Conservation (phyloP, 2,329 filamentous ascomycete species). For the Corynespora cassiicola region DNA sequence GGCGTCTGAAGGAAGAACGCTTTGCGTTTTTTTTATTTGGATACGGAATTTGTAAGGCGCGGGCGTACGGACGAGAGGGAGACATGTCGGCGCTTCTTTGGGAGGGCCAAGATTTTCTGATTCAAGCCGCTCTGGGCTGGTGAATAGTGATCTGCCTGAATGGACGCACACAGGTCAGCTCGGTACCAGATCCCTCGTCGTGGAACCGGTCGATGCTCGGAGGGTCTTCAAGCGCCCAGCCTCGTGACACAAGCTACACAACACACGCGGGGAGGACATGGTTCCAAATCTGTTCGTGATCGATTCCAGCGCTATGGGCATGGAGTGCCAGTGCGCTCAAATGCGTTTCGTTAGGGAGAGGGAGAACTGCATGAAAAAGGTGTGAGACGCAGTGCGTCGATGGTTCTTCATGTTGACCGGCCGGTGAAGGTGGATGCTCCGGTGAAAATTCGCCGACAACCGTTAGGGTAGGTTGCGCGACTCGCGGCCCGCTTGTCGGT, state of each 20-base stretch:
- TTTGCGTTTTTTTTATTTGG: not conserved
- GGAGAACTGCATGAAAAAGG: not conserved
- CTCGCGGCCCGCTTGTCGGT: constrained; percentile 3
- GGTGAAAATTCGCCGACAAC: constrained; percentile 1
- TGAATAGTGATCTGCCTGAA: too few species aligned
- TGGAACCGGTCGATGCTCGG: constrained; percentile 1
- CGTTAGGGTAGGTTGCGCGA: not conserved
- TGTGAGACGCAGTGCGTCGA: constrained; percentile 6
- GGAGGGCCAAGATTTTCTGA: too few species aligned
- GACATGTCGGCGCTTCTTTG: too few species aligned
- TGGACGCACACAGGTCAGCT: not conserved
- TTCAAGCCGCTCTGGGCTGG: too few species aligned
- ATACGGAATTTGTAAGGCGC: constrained; percentile 5
- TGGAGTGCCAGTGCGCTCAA: not conserved
- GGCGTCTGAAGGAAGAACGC: too few species aligned
- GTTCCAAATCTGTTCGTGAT: not conserved
- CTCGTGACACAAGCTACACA: constrained; percentile 8
- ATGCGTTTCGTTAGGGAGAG: too few species aligned
- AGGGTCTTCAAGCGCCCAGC: too few species aligned
- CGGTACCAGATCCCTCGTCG: constrained; percentile 9
- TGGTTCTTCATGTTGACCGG: constrained; percentile 1
- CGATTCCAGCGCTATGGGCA: not conserved
- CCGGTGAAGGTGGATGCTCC: constrained; percentile 10
- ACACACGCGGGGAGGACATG: constrained; percentile 6
- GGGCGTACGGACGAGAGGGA: too few species aligned